phyloP scores from a whole-genome alignment of 495 filamentous ascomycete species.

The Annulohypoxylon bovei region DNA sequence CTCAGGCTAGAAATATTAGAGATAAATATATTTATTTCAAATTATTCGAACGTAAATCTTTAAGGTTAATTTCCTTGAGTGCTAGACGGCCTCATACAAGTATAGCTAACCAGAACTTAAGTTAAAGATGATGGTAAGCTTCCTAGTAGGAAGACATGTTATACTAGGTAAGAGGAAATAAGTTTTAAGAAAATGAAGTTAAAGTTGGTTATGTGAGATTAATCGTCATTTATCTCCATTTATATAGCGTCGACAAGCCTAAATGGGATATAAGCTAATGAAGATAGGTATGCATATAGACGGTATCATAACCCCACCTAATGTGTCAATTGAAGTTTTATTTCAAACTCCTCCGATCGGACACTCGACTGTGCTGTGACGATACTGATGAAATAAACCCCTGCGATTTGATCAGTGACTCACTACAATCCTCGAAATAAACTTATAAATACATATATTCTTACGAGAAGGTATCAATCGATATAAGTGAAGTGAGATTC shows the following conservation, averaged over 20 bases:
- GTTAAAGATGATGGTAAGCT: not conserved
- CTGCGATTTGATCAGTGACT: slow-evolving; percentile 12
- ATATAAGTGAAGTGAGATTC: not conserved
- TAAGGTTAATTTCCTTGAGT: too few relatives aligned
- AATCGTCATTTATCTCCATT: not conserved
- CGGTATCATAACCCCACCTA: slow-evolving; percentile 10
- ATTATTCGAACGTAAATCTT: not conserved
- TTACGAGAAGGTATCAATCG: not conserved
- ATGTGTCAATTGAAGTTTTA: slow-evolving; percentile 40
- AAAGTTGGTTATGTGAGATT: not conserved
- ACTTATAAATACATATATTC: not conserved
- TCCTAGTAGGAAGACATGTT: too few relatives aligned
- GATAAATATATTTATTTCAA: not conserved
- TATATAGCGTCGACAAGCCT: not conserved
- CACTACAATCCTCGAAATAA: not conserved
- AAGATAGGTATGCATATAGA: slow-evolving; percentile 19
- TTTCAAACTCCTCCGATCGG: slow-evolving; percentile 42
- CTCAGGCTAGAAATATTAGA: not conserved
- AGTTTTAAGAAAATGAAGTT: too few relatives aligned
- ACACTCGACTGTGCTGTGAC: slow-evolving; percentile 27
- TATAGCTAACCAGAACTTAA: not conserved
- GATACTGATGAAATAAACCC: slow-evolving; percentile 12
- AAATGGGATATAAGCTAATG: not conserved
- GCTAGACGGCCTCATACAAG: not conserved
- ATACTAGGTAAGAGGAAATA: too few relatives aligned